Conservation (phyloP, 1,284 basidiomycete genomes). For the Rhizoctonia solani region DNA sequence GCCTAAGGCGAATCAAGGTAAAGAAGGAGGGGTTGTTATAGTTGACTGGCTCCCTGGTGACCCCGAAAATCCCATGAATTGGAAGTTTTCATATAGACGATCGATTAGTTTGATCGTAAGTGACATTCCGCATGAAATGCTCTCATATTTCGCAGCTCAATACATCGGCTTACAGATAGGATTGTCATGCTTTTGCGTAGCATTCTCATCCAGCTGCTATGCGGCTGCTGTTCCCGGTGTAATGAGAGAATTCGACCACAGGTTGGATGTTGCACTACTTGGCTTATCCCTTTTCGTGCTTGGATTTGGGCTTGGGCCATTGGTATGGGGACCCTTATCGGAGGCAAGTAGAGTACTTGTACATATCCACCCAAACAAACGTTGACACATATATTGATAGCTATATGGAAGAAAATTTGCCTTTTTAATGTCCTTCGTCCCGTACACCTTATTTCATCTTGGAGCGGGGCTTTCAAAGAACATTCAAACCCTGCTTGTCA, state of each 20-base stretch:
- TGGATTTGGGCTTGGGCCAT: slow-evolving; percentile 29
- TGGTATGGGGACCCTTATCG: slow-evolving; percentile 29
- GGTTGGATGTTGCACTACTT: slow-evolving; percentile 13
- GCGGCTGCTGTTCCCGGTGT: slow-evolving; percentile 17
- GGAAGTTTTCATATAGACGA: neutral
- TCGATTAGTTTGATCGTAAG: slow-evolving; percentile 1
- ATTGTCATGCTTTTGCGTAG: slow-evolving; percentile 16
- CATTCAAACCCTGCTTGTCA: slow-evolving; percentile 6
- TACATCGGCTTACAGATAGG: neutral
- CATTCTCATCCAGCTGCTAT: slow-evolving; percentile 30
- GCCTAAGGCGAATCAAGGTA: neutral
- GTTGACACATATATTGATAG: neutral
- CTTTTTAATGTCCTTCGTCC: slow-evolving; percentile 15
- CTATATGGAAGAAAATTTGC: slow-evolving; percentile 15
- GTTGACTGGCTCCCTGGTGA: slow-evolving; percentile 15
- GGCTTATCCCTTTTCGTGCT: slow-evolving; percentile 25
- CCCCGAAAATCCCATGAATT: slow-evolving; percentile 32
- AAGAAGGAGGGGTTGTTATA: neutral
- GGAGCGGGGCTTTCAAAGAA: slow-evolving; percentile 26
- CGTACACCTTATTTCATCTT: slow-evolving; percentile 28
- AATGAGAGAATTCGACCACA: slow-evolving; percentile 5
- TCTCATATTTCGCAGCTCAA: neutral
- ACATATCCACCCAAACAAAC: neutral
- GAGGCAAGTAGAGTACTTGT: neutral
- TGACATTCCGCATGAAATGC: neutral